These are phyloP conservation scores for Populus deltoides DNA, from an alignment of 345 rosid genomes.

Conservation along the genomic window DNA sequence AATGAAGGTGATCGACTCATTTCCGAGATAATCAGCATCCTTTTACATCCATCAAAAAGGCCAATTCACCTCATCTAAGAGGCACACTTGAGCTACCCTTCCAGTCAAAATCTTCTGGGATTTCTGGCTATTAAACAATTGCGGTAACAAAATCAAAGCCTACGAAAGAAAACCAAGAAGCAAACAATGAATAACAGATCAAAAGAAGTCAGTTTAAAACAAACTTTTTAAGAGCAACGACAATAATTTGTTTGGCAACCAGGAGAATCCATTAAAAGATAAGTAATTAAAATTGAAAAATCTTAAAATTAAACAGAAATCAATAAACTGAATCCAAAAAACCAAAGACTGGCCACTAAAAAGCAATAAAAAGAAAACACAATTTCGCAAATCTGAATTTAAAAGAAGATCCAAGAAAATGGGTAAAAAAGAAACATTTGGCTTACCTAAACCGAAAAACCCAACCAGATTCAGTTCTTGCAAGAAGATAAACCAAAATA, in stretches of 20 bases:
- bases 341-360: neutral
- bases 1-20: slow-evolving; percentile 93
- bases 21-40: slow-evolving; percentile 27
- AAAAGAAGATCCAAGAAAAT: slow-evolving; percentile 25
- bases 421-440: slow-evolving; percentile 6
- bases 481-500: slow-evolving; percentile 21
- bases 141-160: slow-evolving; percentile 12
- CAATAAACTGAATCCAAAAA: neutral
- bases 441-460: slow-evolving; percentile 28
- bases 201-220: neutral
- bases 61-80: slow-evolving; percentile 23
- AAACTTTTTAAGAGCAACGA: neutral
- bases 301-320: neutral
- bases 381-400: neutral
- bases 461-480: slow-evolving; percentile 13
- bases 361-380: neutral
- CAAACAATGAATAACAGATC: neutral
- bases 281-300: neutral
- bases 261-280: neutral
- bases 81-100: neutral
- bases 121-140: neutral
- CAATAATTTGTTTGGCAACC: slow-evolving; percentile 1
- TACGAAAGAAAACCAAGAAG: slow-evolving; percentile 17
- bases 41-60: slow-evolving; percentile 30
- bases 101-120: slow-evolving; percentile 10